A percentile compares a stretch with the other conserved stretches of the same genome.
These are phyloP conservation scores for Trypanosoma scelopori DNA, from an alignment of 208 protist species.

Conservation along the genomic window DNA sequence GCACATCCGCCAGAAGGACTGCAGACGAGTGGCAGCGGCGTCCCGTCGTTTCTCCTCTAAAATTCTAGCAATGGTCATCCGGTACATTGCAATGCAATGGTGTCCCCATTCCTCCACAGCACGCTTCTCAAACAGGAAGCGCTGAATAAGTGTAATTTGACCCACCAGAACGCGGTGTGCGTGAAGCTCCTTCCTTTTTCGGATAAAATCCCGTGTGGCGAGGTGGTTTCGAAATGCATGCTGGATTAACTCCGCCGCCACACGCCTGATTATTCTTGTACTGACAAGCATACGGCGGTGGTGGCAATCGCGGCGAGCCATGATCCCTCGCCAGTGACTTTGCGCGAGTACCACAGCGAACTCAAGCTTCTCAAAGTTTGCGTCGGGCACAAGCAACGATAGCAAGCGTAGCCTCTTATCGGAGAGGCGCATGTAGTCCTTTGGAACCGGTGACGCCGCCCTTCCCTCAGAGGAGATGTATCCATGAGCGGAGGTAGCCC, in stretches of 20 bases:
- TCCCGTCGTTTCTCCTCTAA: constrained; percentile 13
- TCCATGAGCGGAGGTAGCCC: neutral
- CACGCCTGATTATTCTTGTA: constrained; percentile 14
- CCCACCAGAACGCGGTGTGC: constrained; percentile 26
- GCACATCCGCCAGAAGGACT: constrained; percentile 59
- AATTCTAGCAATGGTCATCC: constrained; percentile 21
- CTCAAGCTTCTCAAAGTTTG: constrained; percentile 19
- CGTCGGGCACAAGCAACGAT: constrained; percentile 31
- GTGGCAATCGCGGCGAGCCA: constrained; percentile 8
- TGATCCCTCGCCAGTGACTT: constrained; percentile 34
- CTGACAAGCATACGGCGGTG: neutral
- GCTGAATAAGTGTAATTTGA: constrained; percentile 34
- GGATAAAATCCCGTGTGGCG: constrained; percentile 24
- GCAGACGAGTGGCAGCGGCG: constrained; percentile 39
- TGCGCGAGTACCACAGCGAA: constrained; percentile 30
- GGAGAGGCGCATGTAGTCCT: constrained; percentile 30
- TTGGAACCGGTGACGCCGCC: constrained; percentile 11
- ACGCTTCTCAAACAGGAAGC: constrained; percentile 33
- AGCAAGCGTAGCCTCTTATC: constrained; percentile 37
- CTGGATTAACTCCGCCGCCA: constrained; percentile 39
- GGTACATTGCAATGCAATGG: constrained; percentile 22
- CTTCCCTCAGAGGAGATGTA: neutral
- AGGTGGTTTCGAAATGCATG: constrained; percentile 33
- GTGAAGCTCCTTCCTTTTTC: constrained; percentile 27
- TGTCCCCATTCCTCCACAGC: constrained; percentile 44